These are phyloP conservation scores for Chlamydomonas asymmetrica DNA, from an alignment of 139 green algal species.

Conservation along the genomic window DNA sequence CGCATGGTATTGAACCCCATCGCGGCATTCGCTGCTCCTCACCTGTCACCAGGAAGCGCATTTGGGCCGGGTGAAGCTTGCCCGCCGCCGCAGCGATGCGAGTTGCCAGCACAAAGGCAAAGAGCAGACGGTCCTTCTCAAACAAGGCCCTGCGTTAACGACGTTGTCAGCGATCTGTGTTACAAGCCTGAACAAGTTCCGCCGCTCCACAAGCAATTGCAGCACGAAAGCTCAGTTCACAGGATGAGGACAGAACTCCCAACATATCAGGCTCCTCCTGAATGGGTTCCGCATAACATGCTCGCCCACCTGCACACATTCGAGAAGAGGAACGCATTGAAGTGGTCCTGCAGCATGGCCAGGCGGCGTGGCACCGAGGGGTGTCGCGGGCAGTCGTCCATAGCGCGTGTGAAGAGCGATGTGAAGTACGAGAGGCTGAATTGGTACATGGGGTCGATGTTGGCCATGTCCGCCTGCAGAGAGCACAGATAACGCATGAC, in stretches of 20 bases:
- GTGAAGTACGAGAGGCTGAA: slow-evolving; percentile 69
- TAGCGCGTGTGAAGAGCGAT: slow-evolving; percentile 55
- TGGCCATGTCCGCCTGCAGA: slow-evolving; percentile 48
- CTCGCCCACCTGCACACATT: slow-evolving; percentile 66
- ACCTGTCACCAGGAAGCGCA: slow-evolving; percentile 78
- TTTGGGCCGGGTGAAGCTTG: slow-evolving; percentile 41
- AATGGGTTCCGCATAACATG: too few species aligned
- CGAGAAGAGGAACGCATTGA: slow-evolving; percentile 70
- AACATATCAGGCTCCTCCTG: too few species aligned
- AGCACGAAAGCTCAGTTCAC: too few species aligned
- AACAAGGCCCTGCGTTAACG: slow-evolving; percentile 62
- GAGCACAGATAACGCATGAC: not conserved
- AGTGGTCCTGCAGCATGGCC: slow-evolving; percentile 59
- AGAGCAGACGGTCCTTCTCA: slow-evolving; percentile 85
- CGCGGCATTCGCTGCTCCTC: too few species aligned
- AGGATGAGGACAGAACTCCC: too few species aligned
- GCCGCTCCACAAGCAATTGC: too few species aligned
- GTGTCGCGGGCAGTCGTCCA: slow-evolving; percentile 43
- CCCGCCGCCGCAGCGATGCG: slow-evolving; percentile 42
- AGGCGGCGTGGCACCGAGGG: slow-evolving; percentile 50
- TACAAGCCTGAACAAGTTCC: too few species aligned
- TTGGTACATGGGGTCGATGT: slow-evolving; percentile 76
- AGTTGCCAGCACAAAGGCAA: slow-evolving; percentile 58
- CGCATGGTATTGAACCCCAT: too few species aligned
- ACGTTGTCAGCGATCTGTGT: not conserved